Conservation (phyloP, 345 rosid genomes). For the Aquilaria malaccensis region DNA sequence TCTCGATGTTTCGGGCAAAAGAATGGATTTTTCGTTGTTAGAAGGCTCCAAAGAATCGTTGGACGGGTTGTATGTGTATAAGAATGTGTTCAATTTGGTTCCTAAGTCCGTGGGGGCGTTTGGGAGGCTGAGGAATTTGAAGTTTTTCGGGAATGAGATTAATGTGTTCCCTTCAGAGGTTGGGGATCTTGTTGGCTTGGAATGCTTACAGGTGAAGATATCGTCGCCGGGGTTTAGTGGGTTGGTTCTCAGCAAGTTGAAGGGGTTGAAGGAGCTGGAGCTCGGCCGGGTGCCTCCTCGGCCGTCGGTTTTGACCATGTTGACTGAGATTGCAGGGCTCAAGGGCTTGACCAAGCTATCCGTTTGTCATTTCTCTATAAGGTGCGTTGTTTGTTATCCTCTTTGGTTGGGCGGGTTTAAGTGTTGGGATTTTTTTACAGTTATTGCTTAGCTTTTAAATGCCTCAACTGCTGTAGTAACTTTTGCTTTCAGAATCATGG, state of each 20-base stretch:
- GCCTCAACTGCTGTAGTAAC: no score
- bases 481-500: no score
- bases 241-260: conserved; percentile 51
- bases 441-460: not conserved
- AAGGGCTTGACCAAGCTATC: conserved; percentile 78
- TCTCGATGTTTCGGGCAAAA: conserved; percentile 68
- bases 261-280: conserved; percentile 82
- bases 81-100: conserved; percentile 67
- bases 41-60: conserved; percentile 30
- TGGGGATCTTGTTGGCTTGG: conserved; percentile 61
- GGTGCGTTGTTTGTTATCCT: conserved; percentile 31
- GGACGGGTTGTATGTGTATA: conserved; percentile 61
- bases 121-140: conserved; percentile 48
- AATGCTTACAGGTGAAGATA: conserved; percentile 77
- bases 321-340: conserved; percentile 77
- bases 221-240: conserved; percentile 58
- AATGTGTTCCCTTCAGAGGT: conserved; percentile 69
- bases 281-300: conserved; percentile 64
- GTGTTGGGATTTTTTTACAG: not conserved
- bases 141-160: conserved; percentile 81
- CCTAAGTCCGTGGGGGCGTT: conserved; percentile 64
- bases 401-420: conserved; percentile 2
- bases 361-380: conserved; percentile 83
- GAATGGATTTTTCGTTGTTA: conserved; percentile 53
- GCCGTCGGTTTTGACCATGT: conserved; percentile 62